Percentiles rank a stretch among this genome's conserved stretches.
These are phyloP conservation scores for Arthrobotrys sinensis DNA, from an alignment of 2,329 filamentous ascomycete species.

Conservation along the genomic window DNA sequence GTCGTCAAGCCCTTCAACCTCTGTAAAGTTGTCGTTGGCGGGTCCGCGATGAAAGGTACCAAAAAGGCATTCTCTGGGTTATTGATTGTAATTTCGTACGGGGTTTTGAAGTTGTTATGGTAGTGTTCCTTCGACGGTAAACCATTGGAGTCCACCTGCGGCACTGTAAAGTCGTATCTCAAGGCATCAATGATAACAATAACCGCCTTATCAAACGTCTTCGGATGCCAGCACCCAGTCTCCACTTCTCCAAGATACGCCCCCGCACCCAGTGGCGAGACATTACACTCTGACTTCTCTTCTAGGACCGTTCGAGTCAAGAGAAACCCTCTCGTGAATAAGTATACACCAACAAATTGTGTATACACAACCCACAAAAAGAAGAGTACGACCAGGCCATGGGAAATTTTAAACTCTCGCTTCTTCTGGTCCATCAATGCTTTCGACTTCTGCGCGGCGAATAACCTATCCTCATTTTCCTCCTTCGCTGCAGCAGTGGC, in stretches of 20 bases:
- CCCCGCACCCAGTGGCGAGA: constrained; percentile 76
- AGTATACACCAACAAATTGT: constrained; percentile 85
- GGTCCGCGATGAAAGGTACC: constrained; percentile 95
- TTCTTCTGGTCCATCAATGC: constrained; percentile 65
- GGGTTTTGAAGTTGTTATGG: constrained; percentile 88
- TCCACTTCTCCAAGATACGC: constrained; percentile 47
- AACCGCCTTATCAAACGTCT: constrained; percentile 91
- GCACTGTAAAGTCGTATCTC: constrained; percentile 96
- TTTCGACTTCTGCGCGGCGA: constrained; percentile 67
- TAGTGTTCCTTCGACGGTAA: constrained; percentile 74
- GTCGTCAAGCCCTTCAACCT: constrained; percentile 94
- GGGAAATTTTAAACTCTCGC: constrained; percentile 71
- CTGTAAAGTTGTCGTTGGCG: constrained; percentile 93
- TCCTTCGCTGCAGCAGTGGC: constrained; percentile 65
- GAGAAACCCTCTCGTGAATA: constrained; percentile 96
- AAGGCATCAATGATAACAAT: constrained; percentile 93
- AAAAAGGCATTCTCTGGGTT: constrained; percentile 88
- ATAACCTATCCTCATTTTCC: constrained; percentile 66
- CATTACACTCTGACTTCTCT: constrained; percentile 79
- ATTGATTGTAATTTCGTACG: constrained; percentile 84
- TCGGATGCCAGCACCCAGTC: constrained; percentile 90
- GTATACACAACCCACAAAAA: constrained; percentile 80
- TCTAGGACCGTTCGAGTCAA: constrained; percentile 86
- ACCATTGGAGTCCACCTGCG: constrained; percentile 72
- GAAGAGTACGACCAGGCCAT: constrained; percentile 74